Percentiles rank a stretch among this genome's conserved stretches.
These are phyloP conservation scores for Fusarium sp. DNA, from an alignment of 2,329 filamentous ascomycete genomes.

Conservation along the genomic window DNA sequence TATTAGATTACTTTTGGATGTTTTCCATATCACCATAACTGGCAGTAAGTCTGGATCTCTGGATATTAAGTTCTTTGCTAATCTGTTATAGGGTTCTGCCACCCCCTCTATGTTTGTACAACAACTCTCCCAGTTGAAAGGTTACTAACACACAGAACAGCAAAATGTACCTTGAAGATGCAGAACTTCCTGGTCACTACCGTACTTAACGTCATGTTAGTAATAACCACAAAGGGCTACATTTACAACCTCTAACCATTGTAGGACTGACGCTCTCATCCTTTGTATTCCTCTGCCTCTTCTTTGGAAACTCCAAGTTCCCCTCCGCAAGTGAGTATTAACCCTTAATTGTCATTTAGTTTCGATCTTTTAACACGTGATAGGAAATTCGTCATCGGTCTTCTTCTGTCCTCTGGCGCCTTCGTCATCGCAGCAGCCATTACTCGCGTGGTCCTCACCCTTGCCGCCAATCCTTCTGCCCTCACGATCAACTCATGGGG, in stretches of 20 bases:
- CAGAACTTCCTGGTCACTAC: slow-evolving; percentile 39
- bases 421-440: slow-evolving; percentile 46
- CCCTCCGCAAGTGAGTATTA: slow-evolving; percentile 29
- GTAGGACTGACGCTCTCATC: slow-evolving; percentile 32
- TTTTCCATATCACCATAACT: slow-evolving; percentile 37
- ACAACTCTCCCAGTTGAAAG: accelerated
- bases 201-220: slow-evolving; percentile 40
- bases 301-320: slow-evolving; percentile 39
- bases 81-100: slow-evolving; percentile 11
- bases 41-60: slow-evolving; percentile 20
- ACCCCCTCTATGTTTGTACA: slow-evolving; percentile 21
- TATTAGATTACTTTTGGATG: slow-evolving; percentile 40
- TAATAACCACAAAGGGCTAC: accelerated
- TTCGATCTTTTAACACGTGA: accelerated
- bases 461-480: slow-evolving; percentile 39
- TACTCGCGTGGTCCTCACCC: slow-evolving; percentile 35
- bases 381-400: slow-evolving; percentile 42
- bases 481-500: slow-evolving; percentile 44
- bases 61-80: accelerated
- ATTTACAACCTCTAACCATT: background rate
- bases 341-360: accelerated
- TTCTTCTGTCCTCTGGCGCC: slow-evolving; percentile 42
- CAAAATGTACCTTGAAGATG: slow-evolving; percentile 27
- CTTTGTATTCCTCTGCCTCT: slow-evolving; percentile 36
- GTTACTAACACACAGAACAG: background rate